phyloP scores from a whole-genome alignment of 768 basidiomycete species.

The Boletus bicolor region DNA sequence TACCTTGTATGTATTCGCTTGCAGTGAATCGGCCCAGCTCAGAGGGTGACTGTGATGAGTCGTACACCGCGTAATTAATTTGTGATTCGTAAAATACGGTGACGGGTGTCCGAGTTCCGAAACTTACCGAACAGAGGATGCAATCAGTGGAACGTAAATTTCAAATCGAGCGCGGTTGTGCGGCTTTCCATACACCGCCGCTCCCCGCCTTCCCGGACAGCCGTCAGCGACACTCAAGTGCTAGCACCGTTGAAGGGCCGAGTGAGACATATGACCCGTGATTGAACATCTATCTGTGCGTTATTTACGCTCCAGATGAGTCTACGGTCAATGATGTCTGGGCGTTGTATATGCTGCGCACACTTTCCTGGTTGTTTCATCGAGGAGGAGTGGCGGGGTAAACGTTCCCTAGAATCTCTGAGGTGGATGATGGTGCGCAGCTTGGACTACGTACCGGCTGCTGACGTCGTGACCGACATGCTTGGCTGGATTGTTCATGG shows the following conservation, averaged over 20 bases:
- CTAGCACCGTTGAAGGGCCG: conserved; percentile 36
- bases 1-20: conserved; percentile 36
- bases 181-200: conserved; percentile 20
- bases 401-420: conserved; percentile 42
- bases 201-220: conserved; percentile 38
- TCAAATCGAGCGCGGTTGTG: too few species aligned
- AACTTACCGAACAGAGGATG: too few species aligned
- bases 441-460: conserved; percentile 40
- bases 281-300: conserved; percentile 45
- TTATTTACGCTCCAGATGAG: conserved; percentile 45
- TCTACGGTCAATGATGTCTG: conserved; percentile 50
- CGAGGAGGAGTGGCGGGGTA: conserved; percentile 30
- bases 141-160: too few species aligned
- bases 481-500: conserved; percentile 51
- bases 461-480: conserved; percentile 52
- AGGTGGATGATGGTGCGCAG: conserved; percentile 49
- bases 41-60: too few species aligned
- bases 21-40: conserved; percentile 31
- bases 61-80: too few species aligned
- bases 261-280: conserved; percentile 47
- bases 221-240: background rate
- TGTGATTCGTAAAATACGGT: too few species aligned
- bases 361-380: conserved; percentile 43
- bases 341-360: conserved; percentile 45
- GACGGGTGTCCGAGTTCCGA: too few species aligned